phyloP scores from a whole-genome alignment of 768 basidiomycete genomes.

The Agrocybe praecox region DNA sequence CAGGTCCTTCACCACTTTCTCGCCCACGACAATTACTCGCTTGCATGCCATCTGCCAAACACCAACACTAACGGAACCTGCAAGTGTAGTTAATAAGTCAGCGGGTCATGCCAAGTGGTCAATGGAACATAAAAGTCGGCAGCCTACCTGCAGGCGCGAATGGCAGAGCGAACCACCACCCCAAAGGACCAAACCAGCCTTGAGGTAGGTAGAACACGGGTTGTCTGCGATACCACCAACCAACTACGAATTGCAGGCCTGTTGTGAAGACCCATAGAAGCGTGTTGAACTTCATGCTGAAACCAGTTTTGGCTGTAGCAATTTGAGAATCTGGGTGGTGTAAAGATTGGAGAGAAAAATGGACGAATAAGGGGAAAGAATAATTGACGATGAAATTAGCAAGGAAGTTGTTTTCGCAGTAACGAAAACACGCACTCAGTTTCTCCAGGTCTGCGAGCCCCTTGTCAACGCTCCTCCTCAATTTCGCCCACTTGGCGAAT shows the following conservation, averaged over 20 bases:
- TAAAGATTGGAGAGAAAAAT: neutral
- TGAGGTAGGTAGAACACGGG: constrained; percentile 93
- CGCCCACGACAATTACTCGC: constrained; percentile 78
- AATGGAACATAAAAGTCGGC: neutral
- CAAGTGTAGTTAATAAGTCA: constrained; percentile 1
- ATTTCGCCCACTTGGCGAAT: constrained; percentile 98
- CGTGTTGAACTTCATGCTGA: constrained; percentile 72
- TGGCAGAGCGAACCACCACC: constrained; percentile 88
- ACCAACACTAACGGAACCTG: constrained; percentile 91
- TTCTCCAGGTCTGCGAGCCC: constrained; percentile 89
- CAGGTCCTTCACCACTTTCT: constrained; percentile 71
- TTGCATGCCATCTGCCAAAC: constrained; percentile 96
- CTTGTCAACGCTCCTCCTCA: constrained; percentile 90
- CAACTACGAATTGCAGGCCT: constrained; percentile 80
- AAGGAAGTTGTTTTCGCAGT: neutral
- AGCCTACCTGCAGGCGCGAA: constrained; percentile 83
- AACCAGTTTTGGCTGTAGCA: constrained; percentile 57
- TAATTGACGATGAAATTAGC: constrained; percentile 1
- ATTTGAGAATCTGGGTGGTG: constrained; percentile 62
- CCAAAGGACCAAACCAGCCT: constrained; percentile 88
- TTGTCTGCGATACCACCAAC: constrained; percentile 90
- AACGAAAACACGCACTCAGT: constrained; percentile 66
- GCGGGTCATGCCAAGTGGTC: neutral
- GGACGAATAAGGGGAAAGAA: neutral
- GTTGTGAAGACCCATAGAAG: constrained; percentile 85